Evolutionary conservation across 1,284 basidiomycete genomes (phyloP).

Genomic region (Boletus subluridellus): DNA sequence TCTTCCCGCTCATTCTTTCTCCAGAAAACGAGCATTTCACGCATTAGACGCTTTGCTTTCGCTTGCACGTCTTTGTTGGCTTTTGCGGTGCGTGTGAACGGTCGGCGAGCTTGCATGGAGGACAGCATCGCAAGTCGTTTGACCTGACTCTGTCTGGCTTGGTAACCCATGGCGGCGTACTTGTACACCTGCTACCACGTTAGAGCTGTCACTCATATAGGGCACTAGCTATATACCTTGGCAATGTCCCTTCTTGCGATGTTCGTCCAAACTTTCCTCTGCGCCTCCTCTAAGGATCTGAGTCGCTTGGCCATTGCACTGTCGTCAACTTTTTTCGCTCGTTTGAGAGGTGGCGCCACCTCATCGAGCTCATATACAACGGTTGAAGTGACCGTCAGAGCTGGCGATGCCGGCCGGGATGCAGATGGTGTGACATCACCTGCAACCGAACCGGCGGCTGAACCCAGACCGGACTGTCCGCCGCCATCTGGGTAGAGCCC

Average conservation of each 20-base stretch:
- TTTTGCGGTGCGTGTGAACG: conserved; percentile 77
- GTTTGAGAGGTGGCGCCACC: conserved; percentile 60
- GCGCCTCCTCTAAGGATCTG: conserved; percentile 75
- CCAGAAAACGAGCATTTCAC: conserved; percentile 96
- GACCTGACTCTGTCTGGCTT: conserved; percentile 60
- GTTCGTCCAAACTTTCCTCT: conserved; percentile 82
- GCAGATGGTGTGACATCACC: conserved; percentile 55
- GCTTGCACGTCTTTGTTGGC: conserved; percentile 85
- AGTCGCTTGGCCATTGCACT: conserved; percentile 67
- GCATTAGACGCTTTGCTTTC: conserved; percentile 85
- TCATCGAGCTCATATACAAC: conserved; percentile 73
- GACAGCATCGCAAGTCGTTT: conserved; percentile 77
- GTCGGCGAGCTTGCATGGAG: conserved; percentile 78
- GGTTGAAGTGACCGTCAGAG: conserved; percentile 48
- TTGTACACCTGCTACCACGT: conserved; percentile 67
- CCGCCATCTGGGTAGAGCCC: conserved; percentile 40
- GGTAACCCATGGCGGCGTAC: conserved; percentile 63
- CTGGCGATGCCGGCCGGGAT: conserved; percentile 63
- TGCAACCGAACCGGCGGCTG: conserved; percentile 54
- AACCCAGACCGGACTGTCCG: conserved; percentile 51
- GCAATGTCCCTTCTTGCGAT: conserved; percentile 80
- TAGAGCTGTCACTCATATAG: conserved; percentile 9
- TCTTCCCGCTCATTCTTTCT: conserved; percentile 98
- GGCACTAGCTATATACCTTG: conserved; percentile 49
- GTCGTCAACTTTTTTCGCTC: conserved; percentile 72